These are phyloP conservation scores for Xylaria curta DNA, from an alignment of 495 filamentous ascomycete species.

Conservation along the genomic window DNA sequence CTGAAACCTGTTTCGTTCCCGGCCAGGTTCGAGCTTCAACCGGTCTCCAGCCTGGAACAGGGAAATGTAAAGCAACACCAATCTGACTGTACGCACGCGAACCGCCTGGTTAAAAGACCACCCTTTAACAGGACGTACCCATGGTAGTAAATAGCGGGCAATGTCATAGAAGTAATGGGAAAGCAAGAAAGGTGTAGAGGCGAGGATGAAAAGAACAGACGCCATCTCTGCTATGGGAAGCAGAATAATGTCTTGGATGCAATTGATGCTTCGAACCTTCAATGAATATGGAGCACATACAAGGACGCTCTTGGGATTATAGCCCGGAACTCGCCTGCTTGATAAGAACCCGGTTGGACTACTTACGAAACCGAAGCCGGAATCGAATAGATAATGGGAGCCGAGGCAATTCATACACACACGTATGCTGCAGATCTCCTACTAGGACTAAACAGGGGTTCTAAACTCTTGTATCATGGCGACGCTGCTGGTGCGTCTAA, in stretches of 20 bases:
- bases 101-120: slow-evolving; percentile 21
- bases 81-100: slow-evolving; percentile 12
- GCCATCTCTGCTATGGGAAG: slow-evolving; percentile 9
- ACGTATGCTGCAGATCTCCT: no score
- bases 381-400: background rate
- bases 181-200: slow-evolving; percentile 29
- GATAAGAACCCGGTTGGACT: background rate
- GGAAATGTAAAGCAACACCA: background rate
- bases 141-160: slow-evolving; percentile 14
- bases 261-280: background rate
- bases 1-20: slow-evolving; percentile 15
- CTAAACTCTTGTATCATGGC: background rate
- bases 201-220: slow-evolving; percentile 2
- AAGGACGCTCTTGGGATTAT: background rate
- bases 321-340: background rate
- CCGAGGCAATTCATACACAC: background rate
- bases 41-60: background rate
- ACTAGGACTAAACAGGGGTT: no score
- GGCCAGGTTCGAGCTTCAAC: slow-evolving; percentile 22
- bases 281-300: background rate
- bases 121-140: slow-evolving; percentile 22
- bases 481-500: background rate
- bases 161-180: slow-evolving; percentile 25
- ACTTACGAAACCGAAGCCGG: background rate
- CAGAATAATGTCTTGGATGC: no score